phyloP scores from a whole-genome alignment of 2,329 filamentous ascomycete species.

The Colletotrichum filicis region DNA sequence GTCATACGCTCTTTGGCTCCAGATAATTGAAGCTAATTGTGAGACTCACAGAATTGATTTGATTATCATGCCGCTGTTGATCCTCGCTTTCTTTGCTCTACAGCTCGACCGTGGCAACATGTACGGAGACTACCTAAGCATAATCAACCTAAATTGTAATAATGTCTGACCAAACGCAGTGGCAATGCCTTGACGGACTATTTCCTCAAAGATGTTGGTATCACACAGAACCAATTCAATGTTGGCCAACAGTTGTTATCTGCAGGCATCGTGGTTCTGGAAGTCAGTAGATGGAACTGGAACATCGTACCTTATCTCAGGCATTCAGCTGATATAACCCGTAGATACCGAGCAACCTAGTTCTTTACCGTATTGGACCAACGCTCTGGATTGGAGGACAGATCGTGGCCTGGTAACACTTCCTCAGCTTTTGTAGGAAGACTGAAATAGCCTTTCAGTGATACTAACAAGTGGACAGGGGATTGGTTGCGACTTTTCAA shows the following conservation, averaged over 20 bases:
- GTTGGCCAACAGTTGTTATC: conserved; percentile 62
- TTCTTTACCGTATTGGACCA: conserved; percentile 57
- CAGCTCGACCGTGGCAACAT: conserved; percentile 50
- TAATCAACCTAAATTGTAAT: too few relatives aligned
- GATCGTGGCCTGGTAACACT: conserved; percentile 52
- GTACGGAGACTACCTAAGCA: conserved; percentile 30
- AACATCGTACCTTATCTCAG: background rate
- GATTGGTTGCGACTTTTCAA: conserved; percentile 49
- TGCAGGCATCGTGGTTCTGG: conserved; percentile 57
- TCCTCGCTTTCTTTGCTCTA: conserved; percentile 57
- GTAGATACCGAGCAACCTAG: conserved; percentile 58
- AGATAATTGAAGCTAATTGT: background rate
- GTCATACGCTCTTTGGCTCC: too few relatives aligned
- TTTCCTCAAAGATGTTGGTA: conserved; percentile 60
- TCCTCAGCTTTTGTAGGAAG: background rate
- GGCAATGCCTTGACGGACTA: conserved; percentile 35
- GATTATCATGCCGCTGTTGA: conserved; percentile 57
- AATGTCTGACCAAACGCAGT: conserved; percentile 7
- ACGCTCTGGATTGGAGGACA: conserved; percentile 58
- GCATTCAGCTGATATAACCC: background rate
- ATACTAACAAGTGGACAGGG: conserved; percentile 38
- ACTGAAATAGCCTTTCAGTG: conserved; percentile 39
- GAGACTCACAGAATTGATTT: conserved; percentile 51
- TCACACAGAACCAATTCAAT: conserved; percentile 63
- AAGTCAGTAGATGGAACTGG: conserved; percentile 38